Percentiles rank a stretch among this genome's conserved stretches.
Conservation (phyloP, 73 alveolate genomes). For the Uronychia setigera region DNA sequence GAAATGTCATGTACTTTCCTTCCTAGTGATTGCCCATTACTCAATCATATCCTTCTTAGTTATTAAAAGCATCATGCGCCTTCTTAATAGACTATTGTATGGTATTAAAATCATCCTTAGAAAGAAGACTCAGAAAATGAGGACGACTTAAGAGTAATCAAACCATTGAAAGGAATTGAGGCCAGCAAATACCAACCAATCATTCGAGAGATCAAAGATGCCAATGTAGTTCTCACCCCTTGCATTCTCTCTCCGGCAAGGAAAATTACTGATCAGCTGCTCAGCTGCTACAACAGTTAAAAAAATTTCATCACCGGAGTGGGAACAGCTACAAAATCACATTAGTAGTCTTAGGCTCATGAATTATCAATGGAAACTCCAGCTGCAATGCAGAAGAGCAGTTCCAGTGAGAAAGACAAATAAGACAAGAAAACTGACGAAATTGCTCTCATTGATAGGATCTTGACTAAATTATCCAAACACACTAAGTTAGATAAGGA, state of each 20-base stretch:
- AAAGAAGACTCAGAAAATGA: slow-evolving; percentile 35
- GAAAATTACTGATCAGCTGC: not conserved
- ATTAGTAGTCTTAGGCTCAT: not conserved
- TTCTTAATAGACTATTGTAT: slow-evolving; percentile 23
- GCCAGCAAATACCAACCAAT: slow-evolving; percentile 42
- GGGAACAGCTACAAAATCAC: not conserved
- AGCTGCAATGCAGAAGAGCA: not conserved
- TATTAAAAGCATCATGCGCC: slow-evolving; percentile 81
- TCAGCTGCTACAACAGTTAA: not conserved
- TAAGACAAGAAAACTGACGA: not conserved
- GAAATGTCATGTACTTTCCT: slow-evolving; percentile 70
- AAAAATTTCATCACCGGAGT: not conserved
- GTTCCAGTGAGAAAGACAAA: slow-evolving; percentile 2
- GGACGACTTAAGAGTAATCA: slow-evolving; percentile 21
- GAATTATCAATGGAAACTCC: not conserved
- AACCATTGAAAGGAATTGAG: slow-evolving; percentile 52
- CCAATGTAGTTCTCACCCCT: slow-evolving; percentile 41
- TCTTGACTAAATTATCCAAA: not conserved
- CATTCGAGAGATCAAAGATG: slow-evolving; percentile 9
- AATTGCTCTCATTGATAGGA: not conserved
- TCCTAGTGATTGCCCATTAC: slow-evolving; percentile 82
- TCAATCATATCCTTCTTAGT: slow-evolving; percentile 70
- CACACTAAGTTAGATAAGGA: not conserved
- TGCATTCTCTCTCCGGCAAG: slow-evolving; percentile 24
- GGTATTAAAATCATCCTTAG: not conserved